These are phyloP conservation scores for Colletotrichum phormii DNA, from an alignment of 2,329 filamentous ascomycete genomes.

Conservation along the genomic window DNA sequence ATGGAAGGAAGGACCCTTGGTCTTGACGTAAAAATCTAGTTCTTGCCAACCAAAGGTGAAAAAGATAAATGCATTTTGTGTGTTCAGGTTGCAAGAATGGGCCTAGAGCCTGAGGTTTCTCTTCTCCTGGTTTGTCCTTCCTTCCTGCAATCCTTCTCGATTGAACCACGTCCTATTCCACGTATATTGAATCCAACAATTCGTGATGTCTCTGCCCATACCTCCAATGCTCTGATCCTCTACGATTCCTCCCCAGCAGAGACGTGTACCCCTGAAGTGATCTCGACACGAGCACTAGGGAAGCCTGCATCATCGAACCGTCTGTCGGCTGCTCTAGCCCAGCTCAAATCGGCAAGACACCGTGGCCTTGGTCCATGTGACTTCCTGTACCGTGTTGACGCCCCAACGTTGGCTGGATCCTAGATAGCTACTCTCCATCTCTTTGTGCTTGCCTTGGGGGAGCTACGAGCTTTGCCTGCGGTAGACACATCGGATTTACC, in stretches of 20 bases:
- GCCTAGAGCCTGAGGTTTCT: neutral
- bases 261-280: neutral
- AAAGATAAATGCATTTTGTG: neutral
- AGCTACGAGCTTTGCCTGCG: neutral
- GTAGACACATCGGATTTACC: neutral
- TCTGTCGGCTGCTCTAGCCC: neutral
- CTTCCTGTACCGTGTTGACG: neutral
- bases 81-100: neutral
- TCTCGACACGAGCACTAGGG: neutral
- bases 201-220: neutral
- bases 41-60: neutral
- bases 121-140: neutral
- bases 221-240: neutral
- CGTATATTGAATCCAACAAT: neutral
- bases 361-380: neutral
- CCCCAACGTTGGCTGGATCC: neutral
- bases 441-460: neutral
- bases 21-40: neutral
- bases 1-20: neutral
- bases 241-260: neutral
- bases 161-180: neutral
- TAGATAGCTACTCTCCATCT: neutral
- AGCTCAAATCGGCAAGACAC: neutral
- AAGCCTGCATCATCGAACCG: neutral
- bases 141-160: neutral